phyloP scores from a whole-genome alignment of 2,329 filamentous ascomycete species.

The Sclerotinia trifoliorum region DNA sequence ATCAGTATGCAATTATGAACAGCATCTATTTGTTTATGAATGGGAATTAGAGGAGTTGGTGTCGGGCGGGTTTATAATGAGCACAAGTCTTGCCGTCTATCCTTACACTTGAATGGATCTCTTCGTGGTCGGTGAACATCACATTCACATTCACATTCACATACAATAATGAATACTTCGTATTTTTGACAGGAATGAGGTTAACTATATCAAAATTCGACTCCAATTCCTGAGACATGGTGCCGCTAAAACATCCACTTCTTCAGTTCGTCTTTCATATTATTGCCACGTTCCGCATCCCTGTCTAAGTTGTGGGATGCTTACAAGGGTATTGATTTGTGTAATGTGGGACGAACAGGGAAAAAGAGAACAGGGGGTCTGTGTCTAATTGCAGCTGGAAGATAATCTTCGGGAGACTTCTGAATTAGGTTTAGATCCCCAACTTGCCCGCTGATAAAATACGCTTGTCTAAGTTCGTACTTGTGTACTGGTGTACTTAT shows the following conservation, averaged over 20 bases:
- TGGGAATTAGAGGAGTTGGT: background rate
- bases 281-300: conserved; percentile 1
- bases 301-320: background rate
- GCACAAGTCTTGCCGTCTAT: background rate
- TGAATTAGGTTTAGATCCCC: background rate
- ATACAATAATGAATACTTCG: too few species aligned
- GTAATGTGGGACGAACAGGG: background rate
- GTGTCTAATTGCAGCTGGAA: background rate
- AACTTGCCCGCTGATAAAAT: background rate
- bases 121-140: too few species aligned
- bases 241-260: background rate
- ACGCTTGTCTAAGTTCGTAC: background rate
- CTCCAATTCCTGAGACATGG: too few species aligned
- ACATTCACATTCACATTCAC: too few species aligned
- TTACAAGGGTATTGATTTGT: background rate
- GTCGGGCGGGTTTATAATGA: background rate
- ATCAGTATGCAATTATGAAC: background rate
- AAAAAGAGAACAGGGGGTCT: background rate
- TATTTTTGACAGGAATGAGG: too few species aligned
- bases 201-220: too few species aligned
- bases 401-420: background rate
- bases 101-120: too few species aligned
- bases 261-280: too few species aligned
- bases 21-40: background rate
- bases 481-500: too few species aligned